Evolutionary conservation across 139 green algal species (phyloP).

Genomic region (Tetradesmus obliquus): DNA sequence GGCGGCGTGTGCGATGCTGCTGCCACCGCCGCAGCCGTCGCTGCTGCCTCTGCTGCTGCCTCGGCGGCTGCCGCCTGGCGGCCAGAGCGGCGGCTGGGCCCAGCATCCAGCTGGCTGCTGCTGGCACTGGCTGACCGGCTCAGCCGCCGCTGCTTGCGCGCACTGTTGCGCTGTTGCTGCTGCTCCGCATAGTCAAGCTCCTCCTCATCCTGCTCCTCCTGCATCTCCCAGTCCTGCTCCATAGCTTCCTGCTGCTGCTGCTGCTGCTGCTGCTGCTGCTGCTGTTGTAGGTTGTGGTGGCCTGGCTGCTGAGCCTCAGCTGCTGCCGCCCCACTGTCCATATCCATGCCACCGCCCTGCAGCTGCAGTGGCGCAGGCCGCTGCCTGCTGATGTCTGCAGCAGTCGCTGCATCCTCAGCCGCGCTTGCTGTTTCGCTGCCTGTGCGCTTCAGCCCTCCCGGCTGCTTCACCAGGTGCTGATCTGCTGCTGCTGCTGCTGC

Average conservation of each 20-base stretch:
- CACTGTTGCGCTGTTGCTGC: neutral
- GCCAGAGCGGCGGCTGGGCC: neutral
- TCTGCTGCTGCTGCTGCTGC: neutral
- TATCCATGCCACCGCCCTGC: neutral
- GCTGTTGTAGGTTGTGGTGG: neutral
- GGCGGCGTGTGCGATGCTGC: neutral
- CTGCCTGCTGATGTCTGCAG: neutral
- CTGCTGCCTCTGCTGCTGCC: neutral
- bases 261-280: neutral
- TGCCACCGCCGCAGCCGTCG: neutral
- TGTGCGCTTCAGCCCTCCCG: neutral
- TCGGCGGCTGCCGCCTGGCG: neutral
- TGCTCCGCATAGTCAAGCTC: neutral
- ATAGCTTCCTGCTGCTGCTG: neutral
- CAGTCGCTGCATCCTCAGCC: constrained; percentile 8
- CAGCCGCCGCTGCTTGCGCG: neutral
- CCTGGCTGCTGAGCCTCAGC: neutral
- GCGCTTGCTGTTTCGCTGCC: neutral
- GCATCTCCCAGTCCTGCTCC: neutral
- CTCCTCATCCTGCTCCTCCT: neutral
- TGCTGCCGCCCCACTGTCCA: neutral
- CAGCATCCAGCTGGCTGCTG: neutral
- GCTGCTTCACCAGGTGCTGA: neutral
- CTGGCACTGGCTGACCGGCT: neutral
- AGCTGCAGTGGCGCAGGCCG: neutral